Evolutionary conservation across 2,329 filamentous ascomycete species (phyloP).

Genomic region (Penicillium frequentans): DNA sequence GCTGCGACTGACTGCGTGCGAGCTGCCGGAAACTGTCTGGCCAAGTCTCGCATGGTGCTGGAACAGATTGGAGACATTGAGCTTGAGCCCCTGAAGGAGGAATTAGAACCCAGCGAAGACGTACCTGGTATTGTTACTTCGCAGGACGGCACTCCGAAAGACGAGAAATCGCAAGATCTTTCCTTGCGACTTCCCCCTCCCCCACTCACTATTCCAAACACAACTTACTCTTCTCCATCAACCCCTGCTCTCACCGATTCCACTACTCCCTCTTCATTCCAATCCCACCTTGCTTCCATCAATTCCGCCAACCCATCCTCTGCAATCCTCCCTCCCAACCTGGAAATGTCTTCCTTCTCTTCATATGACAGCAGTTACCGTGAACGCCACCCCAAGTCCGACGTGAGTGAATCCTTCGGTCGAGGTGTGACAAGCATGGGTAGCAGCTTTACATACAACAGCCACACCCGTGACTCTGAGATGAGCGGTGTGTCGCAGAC

Average conservation of each 20-base stretch:
- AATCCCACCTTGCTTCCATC: slow-evolving; percentile 42
- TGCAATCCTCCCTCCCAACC: slow-evolving; percentile 27
- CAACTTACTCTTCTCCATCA: slow-evolving; percentile 28
- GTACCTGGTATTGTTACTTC: slow-evolving; percentile 20
- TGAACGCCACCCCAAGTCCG: slow-evolving; percentile 34
- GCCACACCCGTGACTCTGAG: slow-evolving; percentile 72
- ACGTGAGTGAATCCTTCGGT: slow-evolving; percentile 47
- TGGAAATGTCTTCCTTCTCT: slow-evolving; percentile 31
- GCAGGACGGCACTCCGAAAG: slow-evolving; percentile 14
- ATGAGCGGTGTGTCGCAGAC: slow-evolving; percentile 75
- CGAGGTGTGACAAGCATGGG: slow-evolving; percentile 74
- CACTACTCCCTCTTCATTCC: slow-evolving; percentile 41
- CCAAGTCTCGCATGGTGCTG: slow-evolving; percentile 79
- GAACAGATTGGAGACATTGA: slow-evolving; percentile 91
- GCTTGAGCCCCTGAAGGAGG: slow-evolving; percentile 58
- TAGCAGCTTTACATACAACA: slow-evolving; percentile 75
- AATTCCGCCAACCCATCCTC: slow-evolving; percentile 29
- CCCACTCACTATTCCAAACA: slow-evolving; percentile 46
- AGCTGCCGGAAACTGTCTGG: slow-evolving; percentile 86
- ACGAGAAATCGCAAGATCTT: slow-evolving; percentile 27
- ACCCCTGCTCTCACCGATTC: slow-evolving; percentile 40
- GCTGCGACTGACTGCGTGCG: slow-evolving; percentile 87
- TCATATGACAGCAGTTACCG: slow-evolving; percentile 37
- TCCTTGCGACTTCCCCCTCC: slow-evolving; percentile 46
- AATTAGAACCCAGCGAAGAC: neutral